Evolutionary conservation across 306 rosid species (phyloP).

Genomic region (Medicago ruthenica): DNA sequence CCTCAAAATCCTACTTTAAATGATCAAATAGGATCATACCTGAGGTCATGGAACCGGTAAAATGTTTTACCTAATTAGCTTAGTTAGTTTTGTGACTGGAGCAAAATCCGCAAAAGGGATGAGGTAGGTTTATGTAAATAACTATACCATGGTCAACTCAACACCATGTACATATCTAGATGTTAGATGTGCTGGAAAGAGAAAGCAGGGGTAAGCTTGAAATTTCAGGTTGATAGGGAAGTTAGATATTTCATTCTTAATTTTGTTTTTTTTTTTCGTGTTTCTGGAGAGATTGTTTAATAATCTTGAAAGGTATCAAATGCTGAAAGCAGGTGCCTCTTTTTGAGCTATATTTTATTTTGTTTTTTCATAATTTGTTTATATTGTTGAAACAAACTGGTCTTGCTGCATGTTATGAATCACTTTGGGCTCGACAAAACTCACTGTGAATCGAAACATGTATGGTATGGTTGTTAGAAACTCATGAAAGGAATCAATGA

Average conservation of each 20-base stretch:
- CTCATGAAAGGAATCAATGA: neutral
- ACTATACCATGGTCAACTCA: conserved; percentile 64
- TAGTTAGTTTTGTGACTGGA: conserved; percentile 38
- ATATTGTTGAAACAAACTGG: conserved; percentile 19
- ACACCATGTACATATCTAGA: conserved; percentile 70
- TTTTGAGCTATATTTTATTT: conserved; percentile 31
- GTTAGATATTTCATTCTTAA: conserved; percentile 44
- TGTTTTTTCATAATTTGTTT: neutral
- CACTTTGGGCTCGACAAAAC: too few relatives aligned
- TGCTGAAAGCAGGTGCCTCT: conserved; percentile 41
- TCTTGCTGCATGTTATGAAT: neutral
- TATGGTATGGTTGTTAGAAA: neutral
- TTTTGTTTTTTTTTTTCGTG: conserved; percentile 28
- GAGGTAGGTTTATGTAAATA: conserved; percentile 77
- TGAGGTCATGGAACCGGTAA: conserved; percentile 88
- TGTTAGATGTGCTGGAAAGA: conserved; percentile 59
- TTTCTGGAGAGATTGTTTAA: conserved; percentile 50
- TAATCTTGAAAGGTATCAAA: conserved; percentile 56
- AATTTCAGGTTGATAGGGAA: conserved; percentile 53
- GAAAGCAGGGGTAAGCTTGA: conserved; percentile 35
- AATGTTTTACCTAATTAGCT: conserved; percentile 24
- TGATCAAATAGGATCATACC: conserved; percentile 82
- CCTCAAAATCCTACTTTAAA: conserved; percentile 71
- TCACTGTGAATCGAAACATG: too few relatives aligned
- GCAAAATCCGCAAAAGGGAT: conserved; percentile 41